Percentiles rank a stretch among this genome's conserved stretches.
Evolutionary conservation across 768 basidiomycete species (phyloP).

Genomic region (Flagelloscypha sp.): DNA sequence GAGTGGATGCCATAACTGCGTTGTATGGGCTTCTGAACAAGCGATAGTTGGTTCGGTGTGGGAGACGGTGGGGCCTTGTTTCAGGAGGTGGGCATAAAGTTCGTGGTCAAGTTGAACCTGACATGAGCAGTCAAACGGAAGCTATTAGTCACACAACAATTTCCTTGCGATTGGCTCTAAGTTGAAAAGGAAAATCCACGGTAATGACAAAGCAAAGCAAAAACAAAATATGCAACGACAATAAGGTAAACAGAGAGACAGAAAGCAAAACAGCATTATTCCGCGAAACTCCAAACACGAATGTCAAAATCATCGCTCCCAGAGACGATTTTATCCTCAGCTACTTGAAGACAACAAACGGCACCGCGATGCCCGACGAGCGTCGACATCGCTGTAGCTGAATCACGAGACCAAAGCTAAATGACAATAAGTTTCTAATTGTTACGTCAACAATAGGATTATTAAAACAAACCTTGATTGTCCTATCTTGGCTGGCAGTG

Average conservation of each 20-base stretch:
- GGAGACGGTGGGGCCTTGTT: conserved; percentile 4
- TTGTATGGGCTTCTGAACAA: conserved; percentile 7
- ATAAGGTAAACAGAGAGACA: no score
- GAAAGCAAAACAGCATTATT: no score
- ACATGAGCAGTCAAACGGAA: background rate
- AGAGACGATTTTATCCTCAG: conserved; percentile 95
- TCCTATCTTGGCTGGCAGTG: conserved; percentile 90
- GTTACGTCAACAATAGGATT: conserved; percentile 4
- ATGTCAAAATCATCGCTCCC: conserved; percentile 90
- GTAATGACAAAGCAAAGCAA: no score
- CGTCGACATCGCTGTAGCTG: conserved; percentile 79
- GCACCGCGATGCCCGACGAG: conserved; percentile 92
- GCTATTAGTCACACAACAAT: no score
- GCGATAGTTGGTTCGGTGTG: background rate
- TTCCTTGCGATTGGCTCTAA: no score
- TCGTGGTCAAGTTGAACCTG: background rate
- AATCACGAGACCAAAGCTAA: conserved; percentile 90
- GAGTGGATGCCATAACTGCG: conserved; percentile 15
- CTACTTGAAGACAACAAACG: conserved; percentile 82
- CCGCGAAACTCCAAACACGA: conserved; percentile 82
- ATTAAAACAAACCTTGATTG: conserved; percentile 72
- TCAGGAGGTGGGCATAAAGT: background rate
- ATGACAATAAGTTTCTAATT: conserved; percentile 7
- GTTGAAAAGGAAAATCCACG: no score
- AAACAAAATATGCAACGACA: no score